These are phyloP conservation scores for Cladosporium cucumerinum DNA, from an alignment of 2,329 filamentous ascomycete species.

Conservation along the genomic window DNA sequence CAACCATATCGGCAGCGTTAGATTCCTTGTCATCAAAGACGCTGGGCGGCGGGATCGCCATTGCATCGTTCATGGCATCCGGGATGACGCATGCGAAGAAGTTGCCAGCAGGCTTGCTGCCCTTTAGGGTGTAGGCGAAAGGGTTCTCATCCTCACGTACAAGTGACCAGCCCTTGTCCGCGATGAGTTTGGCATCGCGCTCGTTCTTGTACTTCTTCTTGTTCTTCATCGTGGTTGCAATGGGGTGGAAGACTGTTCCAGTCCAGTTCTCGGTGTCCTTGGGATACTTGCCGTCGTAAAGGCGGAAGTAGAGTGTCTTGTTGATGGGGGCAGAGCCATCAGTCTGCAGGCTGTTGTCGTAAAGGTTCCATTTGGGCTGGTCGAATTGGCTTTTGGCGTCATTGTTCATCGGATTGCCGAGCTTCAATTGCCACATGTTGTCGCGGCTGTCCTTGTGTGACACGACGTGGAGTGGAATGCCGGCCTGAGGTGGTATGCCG, in stretches of 20 bases:
- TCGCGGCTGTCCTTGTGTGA: not conserved
- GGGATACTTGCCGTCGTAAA: not conserved
- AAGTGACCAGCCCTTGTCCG: not conserved
- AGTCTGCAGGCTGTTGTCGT: not conserved
- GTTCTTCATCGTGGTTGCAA: conserved; percentile 3
- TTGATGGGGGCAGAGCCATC: conserved; percentile 5
- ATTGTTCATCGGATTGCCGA: not conserved
- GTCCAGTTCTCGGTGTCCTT: not conserved
- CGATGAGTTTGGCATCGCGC: conserved; percentile 9
- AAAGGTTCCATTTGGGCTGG: conserved; percentile 8
- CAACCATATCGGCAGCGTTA: not conserved
- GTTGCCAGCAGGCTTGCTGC: not conserved
- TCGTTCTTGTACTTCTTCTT: conserved; percentile 9
- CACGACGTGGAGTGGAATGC: not conserved
- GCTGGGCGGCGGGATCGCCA: not conserved
- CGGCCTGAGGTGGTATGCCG: not conserved
- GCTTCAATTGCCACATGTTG: conserved; percentile 8
- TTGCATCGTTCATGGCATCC: not conserved
- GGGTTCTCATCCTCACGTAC: not conserved
- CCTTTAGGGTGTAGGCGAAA: not conserved
- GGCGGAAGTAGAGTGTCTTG: conserved; percentile 7
- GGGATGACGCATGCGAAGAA: not conserved
- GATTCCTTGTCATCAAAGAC: not conserved
- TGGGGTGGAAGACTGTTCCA: not conserved
- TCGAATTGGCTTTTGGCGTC: not conserved